Evolutionary conservation across 2,329 filamentous ascomycete species (phyloP), one percentile per base, ranked within the genome.

Genomic region (Pyrenochaeta sp.): DNA sequence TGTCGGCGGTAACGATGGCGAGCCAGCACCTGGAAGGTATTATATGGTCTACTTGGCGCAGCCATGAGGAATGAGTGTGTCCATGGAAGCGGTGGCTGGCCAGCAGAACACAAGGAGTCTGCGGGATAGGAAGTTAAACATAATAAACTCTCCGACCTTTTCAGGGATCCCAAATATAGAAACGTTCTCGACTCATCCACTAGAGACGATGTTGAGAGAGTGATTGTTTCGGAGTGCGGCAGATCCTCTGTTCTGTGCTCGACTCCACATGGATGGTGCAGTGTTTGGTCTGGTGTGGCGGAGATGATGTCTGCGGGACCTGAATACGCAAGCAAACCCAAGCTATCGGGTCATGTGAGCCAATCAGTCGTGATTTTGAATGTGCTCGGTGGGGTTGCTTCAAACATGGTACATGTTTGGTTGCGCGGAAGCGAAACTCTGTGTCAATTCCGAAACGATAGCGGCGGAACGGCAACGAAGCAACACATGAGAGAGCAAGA

Each of bases 21-120:
- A 35, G 27, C 40, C 40, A 44, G 44, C 44, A 40, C 35, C 20
- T 29, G 29, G 30, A 23, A 20, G n/a, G 13, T 39, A 29, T 48
- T 26, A 35, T 19, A 15, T 28, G 24, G 30, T 35, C 23, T 44
- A 24, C 44, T 31, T 15, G 26, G 19, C 29, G 24, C 28, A 48
- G 40, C 40, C 40, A 44, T 44, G 14, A 24, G 29, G 29, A 28
- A 31, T 19, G 26, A 35, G 19, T 17, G 13, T 35, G 17, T 27
- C 35, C 35, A 44, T 31, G 30, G 29, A 39, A 38, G 26, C 15
- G 36, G 24, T 22, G 30, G 35, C 29, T 10, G 24, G 28, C 19
- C 21, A 3, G 23, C 20, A 39, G 31, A 19, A 35, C 35, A 11
- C 13, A 14, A 44, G 11, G 14, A 13, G 14, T 35, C 17, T 21